A percentile compares a stretch with the other conserved stretches of the same genome.
These are phyloP conservation scores for Gastrolobium villosum DNA, from an alignment of 306 rosid genomes.

Conservation along the genomic window DNA sequence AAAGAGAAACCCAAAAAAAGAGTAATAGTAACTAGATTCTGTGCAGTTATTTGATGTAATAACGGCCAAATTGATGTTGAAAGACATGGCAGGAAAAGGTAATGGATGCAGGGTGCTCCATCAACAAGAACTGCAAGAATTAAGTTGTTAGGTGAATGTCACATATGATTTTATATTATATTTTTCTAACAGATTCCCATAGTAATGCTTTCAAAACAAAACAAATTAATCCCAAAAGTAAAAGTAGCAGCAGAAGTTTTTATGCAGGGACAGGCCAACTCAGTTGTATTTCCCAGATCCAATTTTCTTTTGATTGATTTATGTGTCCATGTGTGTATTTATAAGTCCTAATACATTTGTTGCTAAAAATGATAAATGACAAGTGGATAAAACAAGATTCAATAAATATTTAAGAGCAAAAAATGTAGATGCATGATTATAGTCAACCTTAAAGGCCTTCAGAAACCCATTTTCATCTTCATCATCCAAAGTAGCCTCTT, in stretches of 20 bases:
- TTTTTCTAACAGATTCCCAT: not conserved
- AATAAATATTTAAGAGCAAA: conserved; percentile 41
- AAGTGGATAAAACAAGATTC: conserved; percentile 17
- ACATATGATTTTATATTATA: too few relatives aligned
- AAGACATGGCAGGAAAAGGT: not conserved
- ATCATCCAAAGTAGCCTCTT: conserved; percentile 85
- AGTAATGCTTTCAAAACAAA: conserved; percentile 33
- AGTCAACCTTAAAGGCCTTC: conserved; percentile 90
- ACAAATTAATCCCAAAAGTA: conserved; percentile 9
- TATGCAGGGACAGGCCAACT: conserved; percentile 15
- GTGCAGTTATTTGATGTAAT: not conserved
- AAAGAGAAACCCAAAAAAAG: conserved; percentile 19
- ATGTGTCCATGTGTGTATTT: not conserved
- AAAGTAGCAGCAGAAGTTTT: conserved; percentile 6
- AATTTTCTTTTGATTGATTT: conserved; percentile 24
- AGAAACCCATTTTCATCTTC: conserved; percentile 96
- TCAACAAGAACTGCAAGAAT: conserved; percentile 23
- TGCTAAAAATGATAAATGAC: conserved; percentile 17
- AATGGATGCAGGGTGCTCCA: conserved; percentile 20
- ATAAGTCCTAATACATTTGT: conserved; percentile 7
- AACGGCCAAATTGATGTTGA: conserved; percentile 9
- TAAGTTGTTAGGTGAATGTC: too few relatives aligned
- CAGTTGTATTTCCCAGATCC: conserved; percentile 30
- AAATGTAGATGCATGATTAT: conserved; percentile 37
- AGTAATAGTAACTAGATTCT: not conserved